Evolutionary conservation across 2,329 filamentous ascomycete species (phyloP).

Genomic region (Sporothrix luriei): DNA sequence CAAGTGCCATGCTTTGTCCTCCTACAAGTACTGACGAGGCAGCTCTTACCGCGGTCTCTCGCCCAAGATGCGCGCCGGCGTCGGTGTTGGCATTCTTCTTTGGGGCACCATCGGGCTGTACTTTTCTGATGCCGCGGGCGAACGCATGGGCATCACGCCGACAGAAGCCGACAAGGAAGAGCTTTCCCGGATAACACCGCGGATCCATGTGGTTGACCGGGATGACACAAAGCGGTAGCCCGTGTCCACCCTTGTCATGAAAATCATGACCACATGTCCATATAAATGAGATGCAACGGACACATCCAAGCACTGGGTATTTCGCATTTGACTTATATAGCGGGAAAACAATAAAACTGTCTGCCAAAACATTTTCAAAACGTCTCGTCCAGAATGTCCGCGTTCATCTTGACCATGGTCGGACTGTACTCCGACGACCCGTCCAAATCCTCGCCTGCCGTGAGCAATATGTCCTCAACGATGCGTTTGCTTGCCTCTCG

Average conservation of each 20-base stretch:
- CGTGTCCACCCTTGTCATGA: slow-evolving; percentile 29
- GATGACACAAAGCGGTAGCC: slow-evolving; percentile 37
- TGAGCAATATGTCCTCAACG: slow-evolving; percentile 76
- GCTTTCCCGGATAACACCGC: slow-evolving; percentile 63
- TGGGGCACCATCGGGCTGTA: slow-evolving; percentile 78
- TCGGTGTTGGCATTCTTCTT: slow-evolving; percentile 73
- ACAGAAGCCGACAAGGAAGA: slow-evolving; percentile 72
- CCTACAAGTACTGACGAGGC: neutral
- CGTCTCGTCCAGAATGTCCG: slow-evolving; percentile 63
- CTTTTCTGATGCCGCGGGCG: slow-evolving; percentile 71
- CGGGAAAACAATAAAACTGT: neutral
- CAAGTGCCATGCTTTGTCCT: neutral
- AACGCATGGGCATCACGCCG: slow-evolving; percentile 70
- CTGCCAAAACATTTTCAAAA: slow-evolving; percentile 44
- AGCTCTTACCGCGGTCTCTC: slow-evolving; percentile 73
- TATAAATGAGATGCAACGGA: neutral
- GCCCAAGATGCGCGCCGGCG: slow-evolving; percentile 67
- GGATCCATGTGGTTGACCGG: slow-evolving; percentile 62
- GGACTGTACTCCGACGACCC: slow-evolving; percentile 63
- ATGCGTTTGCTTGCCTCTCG: slow-evolving; percentile 79
- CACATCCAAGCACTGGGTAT: neutral
- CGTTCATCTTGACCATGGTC: slow-evolving; percentile 66
- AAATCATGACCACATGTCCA: too few species aligned
- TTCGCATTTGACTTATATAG: neutral
- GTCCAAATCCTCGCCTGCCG: slow-evolving; percentile 67